These are phyloP conservation scores for Schizopora paradoxa DNA, from an alignment of 1,284 basidiomycete species.

Conservation along the genomic window DNA sequence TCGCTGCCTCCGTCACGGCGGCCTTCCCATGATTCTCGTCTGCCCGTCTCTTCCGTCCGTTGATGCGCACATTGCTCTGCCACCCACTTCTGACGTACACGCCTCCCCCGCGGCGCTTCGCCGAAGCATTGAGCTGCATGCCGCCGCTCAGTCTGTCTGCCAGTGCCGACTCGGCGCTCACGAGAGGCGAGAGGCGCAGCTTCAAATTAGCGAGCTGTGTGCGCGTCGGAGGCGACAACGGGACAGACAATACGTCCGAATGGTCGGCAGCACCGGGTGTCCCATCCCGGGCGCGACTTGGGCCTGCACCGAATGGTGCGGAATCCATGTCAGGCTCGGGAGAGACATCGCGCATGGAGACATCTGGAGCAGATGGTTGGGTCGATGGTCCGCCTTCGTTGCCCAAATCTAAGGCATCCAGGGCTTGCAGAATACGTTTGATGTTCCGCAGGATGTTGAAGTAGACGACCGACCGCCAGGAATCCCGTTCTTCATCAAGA, in stretches of 20 bases:
- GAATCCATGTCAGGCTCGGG: too few species aligned
- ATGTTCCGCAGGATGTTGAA: constrained; percentile 77
- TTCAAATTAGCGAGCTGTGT: constrained; percentile 50
- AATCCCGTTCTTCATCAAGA: constrained; percentile 69
- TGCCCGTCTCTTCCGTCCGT: constrained; percentile 12
- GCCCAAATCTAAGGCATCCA: constrained; percentile 62
- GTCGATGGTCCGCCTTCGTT: constrained; percentile 38
- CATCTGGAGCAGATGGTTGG: constrained; percentile 17
- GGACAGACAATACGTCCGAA: constrained; percentile 30
- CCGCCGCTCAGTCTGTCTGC: constrained; percentile 70
- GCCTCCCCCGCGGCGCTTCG: constrained; percentile 45
- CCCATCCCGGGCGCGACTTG: too few species aligned
- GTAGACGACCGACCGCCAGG: constrained; percentile 79
- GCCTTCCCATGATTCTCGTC: constrained; percentile 17
- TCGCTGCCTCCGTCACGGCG: constrained; percentile 19
- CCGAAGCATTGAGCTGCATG: constrained; percentile 61
- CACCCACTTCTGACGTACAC: constrained; percentile 75
- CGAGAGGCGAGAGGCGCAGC: constrained; percentile 51
- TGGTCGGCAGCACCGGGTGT: neutral
- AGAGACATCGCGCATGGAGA: too few species aligned
- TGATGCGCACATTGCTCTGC: constrained; percentile 38
- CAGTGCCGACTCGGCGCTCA: constrained; percentile 55
- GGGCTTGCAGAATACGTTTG: constrained; percentile 64
- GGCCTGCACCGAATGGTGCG: too few species aligned
- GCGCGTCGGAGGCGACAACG: constrained; percentile 24